Base-by-base conservation (phyloP, 2,329 filamentous ascomycete species). In the Biscogniauxia sp. region DNA sequence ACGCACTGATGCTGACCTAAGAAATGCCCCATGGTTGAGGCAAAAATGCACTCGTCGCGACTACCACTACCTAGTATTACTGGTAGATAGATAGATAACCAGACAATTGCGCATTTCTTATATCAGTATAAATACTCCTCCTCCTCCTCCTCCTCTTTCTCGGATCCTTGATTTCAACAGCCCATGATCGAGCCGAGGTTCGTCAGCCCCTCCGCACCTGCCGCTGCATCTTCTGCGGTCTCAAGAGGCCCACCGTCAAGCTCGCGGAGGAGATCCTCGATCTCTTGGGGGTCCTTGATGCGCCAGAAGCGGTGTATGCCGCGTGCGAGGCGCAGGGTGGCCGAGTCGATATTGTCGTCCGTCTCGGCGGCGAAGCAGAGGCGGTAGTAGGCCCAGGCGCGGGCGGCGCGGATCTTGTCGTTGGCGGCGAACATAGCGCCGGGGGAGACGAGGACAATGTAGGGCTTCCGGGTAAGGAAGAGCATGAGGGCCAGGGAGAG, bases 361-460 rank as follows among this genome's bases (percentile, higher is more conserved):
- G 84, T 80, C 75, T 93, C 89, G 1, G 93, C 92, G 1, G 92
- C 92, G 76, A 97, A 97, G 76, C 92, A 96, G 41, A 97, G 72
- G 15, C 93, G 80, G 73, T 88, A 87, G 73, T 88, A 94, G 66
- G 84, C 83, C 86, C 89, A 93, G 2, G 86, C 89, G 51, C 84
- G 79, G 59, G 80, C 76, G 4, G 79, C 76, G 17, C 74, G 71
- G 45, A 93, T 84, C 65, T 87, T 78, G 0, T 83, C 76, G 0
- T 84, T 89, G 0, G 92, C 84, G 54, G 84, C 84, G 74, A 97
- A 97, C 75, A 94, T 88, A 41, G 74, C 68, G 0, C 93, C 93
- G 0, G 92, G 90, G 11, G 84, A 82, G 0, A 87, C 84, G 9
- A 97, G 79, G 9, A 92, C 89, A 5, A 88, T 78, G 69, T 88